Conservation (phyloP, 306 rosid species). For the Hylodesmum podocarpum region DNA sequence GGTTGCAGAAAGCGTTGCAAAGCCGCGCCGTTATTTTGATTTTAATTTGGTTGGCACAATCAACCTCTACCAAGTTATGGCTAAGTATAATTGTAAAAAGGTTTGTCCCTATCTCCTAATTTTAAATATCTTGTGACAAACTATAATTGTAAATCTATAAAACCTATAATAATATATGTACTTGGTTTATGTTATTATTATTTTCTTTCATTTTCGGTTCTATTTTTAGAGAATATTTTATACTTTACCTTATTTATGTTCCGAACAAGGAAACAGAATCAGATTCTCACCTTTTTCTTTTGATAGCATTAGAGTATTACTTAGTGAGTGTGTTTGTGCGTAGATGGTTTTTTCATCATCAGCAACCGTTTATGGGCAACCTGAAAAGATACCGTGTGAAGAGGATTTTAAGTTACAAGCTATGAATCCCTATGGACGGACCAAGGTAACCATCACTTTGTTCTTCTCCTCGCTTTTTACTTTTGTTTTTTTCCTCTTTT, state of each 20-base stretch:
- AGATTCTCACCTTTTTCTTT: not conserved
- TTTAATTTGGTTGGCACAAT: slow-evolving; percentile 77
- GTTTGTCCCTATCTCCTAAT: slow-evolving; percentile 25
- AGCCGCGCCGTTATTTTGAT: slow-evolving; percentile 73
- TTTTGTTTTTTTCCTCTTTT: not conserved
- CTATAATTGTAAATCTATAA: not conserved
- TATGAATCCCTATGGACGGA: slow-evolving; percentile 90
- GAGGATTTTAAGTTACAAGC: slow-evolving; percentile 76
- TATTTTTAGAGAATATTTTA: not conserved
- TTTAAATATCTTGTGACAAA: not conserved
- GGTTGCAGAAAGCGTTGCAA: slow-evolving; percentile 79
- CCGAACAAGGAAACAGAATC: not conserved
- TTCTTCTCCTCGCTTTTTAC: not conserved
- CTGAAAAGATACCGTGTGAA: slow-evolving; percentile 76
- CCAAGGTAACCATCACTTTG: slow-evolving; percentile 55
- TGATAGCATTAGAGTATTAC: not conserved
- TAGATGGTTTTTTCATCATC: slow-evolving; percentile 97
- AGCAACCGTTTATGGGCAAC: slow-evolving; percentile 94
- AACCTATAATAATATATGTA: too few relatives aligned
- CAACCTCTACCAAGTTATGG: slow-evolving; percentile 82
- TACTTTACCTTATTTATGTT: not conserved
- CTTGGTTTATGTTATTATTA: too few relatives aligned
- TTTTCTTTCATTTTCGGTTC: not conserved
- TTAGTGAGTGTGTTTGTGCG: not conserved
- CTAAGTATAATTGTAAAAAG: slow-evolving; percentile 77